These are phyloP conservation scores for Chlorella sp. DNA, from an alignment of 139 green algal species.

Conservation along the genomic window DNA sequence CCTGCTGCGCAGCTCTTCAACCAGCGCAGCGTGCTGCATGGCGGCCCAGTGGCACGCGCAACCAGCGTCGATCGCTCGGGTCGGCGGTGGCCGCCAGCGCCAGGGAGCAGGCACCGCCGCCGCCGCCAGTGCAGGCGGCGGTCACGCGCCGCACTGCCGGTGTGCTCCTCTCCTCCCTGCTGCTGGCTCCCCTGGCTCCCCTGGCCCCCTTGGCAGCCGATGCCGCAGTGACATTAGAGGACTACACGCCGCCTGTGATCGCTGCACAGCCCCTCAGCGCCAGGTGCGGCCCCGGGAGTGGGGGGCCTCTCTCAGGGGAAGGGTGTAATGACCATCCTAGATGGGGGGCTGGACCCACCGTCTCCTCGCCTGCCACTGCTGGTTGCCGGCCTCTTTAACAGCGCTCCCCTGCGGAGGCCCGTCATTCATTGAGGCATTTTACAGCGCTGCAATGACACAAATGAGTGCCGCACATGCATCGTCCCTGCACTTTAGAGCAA, in stretches of 20 bases:
- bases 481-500: too few species aligned
- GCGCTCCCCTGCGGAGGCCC: too few species aligned
- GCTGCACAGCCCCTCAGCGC: constrained; percentile 11
- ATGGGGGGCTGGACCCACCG: too few species aligned
- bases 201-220: neutral
- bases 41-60: neutral
- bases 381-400: neutral
- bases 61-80: neutral
- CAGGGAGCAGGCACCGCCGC: neutral
- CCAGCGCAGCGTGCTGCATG: neutral
- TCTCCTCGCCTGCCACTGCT: neutral
- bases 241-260: constrained; percentile 18
- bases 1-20: too few species aligned
- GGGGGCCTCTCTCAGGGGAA: too few species aligned
- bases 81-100: too few species aligned
- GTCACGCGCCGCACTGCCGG: neutral
- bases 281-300: neutral
- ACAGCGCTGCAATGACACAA: too few species aligned
- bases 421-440: too few species aligned
- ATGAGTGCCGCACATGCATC: too few species aligned
- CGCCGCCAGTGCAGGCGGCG: neutral
- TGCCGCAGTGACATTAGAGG: constrained; percentile 7
- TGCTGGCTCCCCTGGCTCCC: constrained; percentile 10
- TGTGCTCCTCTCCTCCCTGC: neutral
- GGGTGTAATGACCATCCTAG: too few species aligned